Evolutionary conservation across 2,329 filamentous ascomycete species (phyloP).

Genomic region (Verticillium klebahnii): DNA sequence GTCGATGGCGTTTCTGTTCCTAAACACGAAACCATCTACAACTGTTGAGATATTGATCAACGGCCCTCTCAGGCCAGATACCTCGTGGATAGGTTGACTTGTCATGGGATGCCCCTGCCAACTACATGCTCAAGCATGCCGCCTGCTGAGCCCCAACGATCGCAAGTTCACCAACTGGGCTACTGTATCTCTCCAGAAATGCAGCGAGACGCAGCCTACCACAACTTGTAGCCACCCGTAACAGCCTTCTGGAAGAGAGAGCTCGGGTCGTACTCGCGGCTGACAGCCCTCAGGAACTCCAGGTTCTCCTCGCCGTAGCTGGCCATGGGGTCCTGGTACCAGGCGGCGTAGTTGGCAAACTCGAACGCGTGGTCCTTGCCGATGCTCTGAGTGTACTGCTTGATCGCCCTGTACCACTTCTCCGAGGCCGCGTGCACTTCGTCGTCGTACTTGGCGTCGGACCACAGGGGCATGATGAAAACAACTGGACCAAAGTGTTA

Average conservation of each 20-base stretch:
- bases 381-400: slow-evolving; percentile 4
- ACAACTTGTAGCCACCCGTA: slow-evolving; percentile 12
- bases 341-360: slow-evolving; percentile 29
- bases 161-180: too few relatives aligned
- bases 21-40: too few relatives aligned
- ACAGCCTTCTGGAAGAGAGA: slow-evolving; percentile 23
- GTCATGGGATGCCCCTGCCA: too few relatives aligned
- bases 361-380: slow-evolving; percentile 19
- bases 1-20: too few relatives aligned
- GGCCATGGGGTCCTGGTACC: slow-evolving; percentile 19
- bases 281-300: slow-evolving; percentile 19
- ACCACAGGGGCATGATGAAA: slow-evolving; percentile 8
- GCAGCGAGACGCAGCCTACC: background rate
- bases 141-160: too few relatives aligned
- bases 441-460: slow-evolving; percentile 1
- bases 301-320: slow-evolving; percentile 27
- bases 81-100: too few relatives aligned
- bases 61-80: too few relatives aligned
- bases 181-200: too few relatives aligned
- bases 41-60: too few relatives aligned
- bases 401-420: slow-evolving; percentile 2
- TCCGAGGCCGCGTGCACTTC: slow-evolving; percentile 5
- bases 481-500: background rate
- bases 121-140: too few relatives aligned
- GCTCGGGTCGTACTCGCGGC: slow-evolving; percentile 25